Conservation (phyloP, 208 protist genomes). For the Acanthamoeba royreba region DNA sequence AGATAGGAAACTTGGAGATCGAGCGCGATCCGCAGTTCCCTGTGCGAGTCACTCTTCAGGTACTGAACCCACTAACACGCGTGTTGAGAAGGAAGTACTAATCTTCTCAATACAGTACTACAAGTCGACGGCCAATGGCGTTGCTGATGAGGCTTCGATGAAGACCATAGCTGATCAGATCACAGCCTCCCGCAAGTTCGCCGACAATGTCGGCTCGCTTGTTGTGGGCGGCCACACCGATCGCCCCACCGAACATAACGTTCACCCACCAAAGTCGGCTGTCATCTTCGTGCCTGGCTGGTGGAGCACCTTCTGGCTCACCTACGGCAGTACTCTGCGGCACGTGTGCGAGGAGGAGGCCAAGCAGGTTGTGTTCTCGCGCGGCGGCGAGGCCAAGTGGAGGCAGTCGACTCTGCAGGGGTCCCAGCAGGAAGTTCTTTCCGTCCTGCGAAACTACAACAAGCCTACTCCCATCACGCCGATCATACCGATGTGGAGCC, state of each 20-base stretch:
- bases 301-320: conserved; percentile 47
- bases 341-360: conserved; percentile 16
- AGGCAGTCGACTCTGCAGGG: not conserved
- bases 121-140: conserved; percentile 45
- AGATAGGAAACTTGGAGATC: not conserved
- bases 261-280: not conserved
- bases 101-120: conserved; percentile 27
- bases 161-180: conserved; percentile 22
- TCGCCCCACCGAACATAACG: conserved; percentile 39
- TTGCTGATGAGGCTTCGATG: conserved; percentile 2
- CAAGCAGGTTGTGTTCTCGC: not conserved
- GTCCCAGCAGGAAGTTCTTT: not conserved
- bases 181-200: not conserved
- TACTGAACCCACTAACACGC: not conserved
- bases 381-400: not conserved
- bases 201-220: conserved; percentile 27
- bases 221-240: conserved; percentile 36
- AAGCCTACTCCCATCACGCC: not conserved
- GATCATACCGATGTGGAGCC: too few relatives aligned
- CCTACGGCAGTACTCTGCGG: conserved; percentile 14
- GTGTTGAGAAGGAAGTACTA: not conserved
- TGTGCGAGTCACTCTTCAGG: conserved; percentile 45
- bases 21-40: conserved; percentile 20
- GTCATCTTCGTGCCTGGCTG: not conserved
- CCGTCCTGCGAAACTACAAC: not conserved